These are phyloP conservation scores for Podaxis sp. DNA, from an alignment of 768 basidiomycete genomes.

Conservation along the genomic window DNA sequence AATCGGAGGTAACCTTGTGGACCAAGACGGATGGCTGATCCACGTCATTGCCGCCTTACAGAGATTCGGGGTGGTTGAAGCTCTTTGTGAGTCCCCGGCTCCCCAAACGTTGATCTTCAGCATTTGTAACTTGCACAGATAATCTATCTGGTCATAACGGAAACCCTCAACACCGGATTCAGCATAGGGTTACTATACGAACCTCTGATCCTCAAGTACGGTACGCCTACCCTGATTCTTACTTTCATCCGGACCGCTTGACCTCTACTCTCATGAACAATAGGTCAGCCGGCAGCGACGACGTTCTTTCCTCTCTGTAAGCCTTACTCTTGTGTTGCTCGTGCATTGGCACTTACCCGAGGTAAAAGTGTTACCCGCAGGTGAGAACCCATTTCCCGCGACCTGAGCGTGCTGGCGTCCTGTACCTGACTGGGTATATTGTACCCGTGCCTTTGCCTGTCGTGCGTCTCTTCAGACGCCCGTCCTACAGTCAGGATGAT, in stretches of 20 bases:
- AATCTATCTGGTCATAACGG: conserved; percentile 28
- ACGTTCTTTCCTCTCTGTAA: conserved; percentile 25
- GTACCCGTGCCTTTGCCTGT: too few species aligned
- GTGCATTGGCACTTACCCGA: not conserved
- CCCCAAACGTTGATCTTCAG: not conserved
- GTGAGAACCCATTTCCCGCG: conserved; percentile 14
- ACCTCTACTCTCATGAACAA: not conserved
- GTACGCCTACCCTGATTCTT: conserved; percentile 15
- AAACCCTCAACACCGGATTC: conserved; percentile 31
- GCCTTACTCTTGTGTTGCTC: not conserved
- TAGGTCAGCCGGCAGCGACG: conserved; percentile 18
- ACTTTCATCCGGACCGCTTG: not conserved
- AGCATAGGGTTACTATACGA: conserved; percentile 35
- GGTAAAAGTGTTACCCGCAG: conserved; percentile 25
- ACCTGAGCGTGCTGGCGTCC: too few species aligned
- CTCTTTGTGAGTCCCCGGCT: conserved; percentile 22
- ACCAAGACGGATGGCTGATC: too few species aligned
- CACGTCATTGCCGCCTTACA: conserved; percentile 2
- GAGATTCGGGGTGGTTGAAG: conserved; percentile 29
- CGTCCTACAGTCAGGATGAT: too few species aligned
- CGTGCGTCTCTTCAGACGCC: too few species aligned
- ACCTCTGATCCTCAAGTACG: conserved; percentile 33
- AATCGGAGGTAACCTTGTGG: not conserved
- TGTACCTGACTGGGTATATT: too few species aligned
- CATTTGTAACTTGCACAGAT: conserved; percentile 16